Percentiles rank a stretch among this genome's conserved stretches.
phyloP scores from a whole-genome alignment of 495 filamentous ascomycete species.

The Xylaria scruposa region DNA sequence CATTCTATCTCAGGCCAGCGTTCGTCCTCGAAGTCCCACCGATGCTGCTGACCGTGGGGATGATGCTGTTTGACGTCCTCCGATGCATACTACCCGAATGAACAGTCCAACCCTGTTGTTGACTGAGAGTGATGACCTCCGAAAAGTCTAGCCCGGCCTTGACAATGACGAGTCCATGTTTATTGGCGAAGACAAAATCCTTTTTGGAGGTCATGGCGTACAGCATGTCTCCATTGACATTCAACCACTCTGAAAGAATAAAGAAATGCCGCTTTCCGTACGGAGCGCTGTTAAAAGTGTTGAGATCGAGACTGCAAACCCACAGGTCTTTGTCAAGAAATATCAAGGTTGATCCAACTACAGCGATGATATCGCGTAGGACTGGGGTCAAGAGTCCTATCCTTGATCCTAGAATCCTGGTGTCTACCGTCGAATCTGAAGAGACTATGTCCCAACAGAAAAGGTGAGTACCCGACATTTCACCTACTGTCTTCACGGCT shows the following conservation, averaged over 20 bases:
- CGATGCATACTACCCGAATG: slow-evolving; percentile 21
- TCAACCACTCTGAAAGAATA: slow-evolving; percentile 36
- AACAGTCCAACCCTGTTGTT: slow-evolving; percentile 18
- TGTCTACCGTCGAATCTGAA: slow-evolving; percentile 24
- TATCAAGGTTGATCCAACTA: slow-evolving; percentile 36
- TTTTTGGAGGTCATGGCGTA: not conserved
- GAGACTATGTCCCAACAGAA: slow-evolving; percentile 19
- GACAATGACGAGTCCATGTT: slow-evolving; percentile 29
- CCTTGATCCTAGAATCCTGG: slow-evolving; percentile 15
- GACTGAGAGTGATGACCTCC: slow-evolving; percentile 21
- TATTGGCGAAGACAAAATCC: slow-evolving; percentile 34
- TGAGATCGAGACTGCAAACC: slow-evolving; percentile 37
- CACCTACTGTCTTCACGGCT: slow-evolving; percentile 16
- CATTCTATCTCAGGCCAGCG: not conserved
- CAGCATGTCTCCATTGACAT: slow-evolving; percentile 16
- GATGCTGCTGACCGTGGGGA: slow-evolving; percentile 16
- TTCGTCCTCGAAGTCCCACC: slow-evolving; percentile 10
- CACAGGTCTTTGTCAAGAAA: slow-evolving; percentile 39
- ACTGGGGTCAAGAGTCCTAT: slow-evolving; percentile 11
- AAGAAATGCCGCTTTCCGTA: slow-evolving; percentile 38
- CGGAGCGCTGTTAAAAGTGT: slow-evolving; percentile 11
- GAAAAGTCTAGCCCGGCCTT: slow-evolving; percentile 32
- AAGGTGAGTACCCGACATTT: slow-evolving; percentile 6
- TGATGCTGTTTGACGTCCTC: slow-evolving; percentile 21
- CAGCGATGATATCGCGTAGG: not conserved